These are phyloP conservation scores for Pseudocercospora cruenta DNA, from an alignment of 2,329 filamentous ascomycete genomes.

Conservation along the genomic window DNA sequence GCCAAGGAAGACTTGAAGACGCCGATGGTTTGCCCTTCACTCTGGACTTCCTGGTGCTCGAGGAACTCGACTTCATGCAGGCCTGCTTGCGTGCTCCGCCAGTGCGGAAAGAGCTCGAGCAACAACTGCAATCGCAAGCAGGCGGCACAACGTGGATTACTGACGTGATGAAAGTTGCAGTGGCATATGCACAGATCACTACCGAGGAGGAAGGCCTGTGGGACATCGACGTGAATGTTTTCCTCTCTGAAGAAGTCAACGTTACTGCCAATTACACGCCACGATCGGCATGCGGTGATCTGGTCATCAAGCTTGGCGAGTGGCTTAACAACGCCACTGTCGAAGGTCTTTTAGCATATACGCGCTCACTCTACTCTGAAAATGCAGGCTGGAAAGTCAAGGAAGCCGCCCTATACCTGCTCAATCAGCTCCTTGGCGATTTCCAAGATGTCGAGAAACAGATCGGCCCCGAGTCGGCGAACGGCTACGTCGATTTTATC, in stretches of 20 bases:
- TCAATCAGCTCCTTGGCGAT: slow-evolving; percentile 82
- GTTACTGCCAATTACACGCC: slow-evolving; percentile 96
- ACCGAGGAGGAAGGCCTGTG: slow-evolving; percentile 92
- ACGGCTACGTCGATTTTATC: slow-evolving; percentile 78
- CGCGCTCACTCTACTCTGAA: slow-evolving; percentile 70
- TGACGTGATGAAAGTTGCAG: slow-evolving; percentile 82
- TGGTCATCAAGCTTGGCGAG: slow-evolving; percentile 89
- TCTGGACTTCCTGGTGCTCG: slow-evolving; percentile 87
- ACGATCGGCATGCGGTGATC: slow-evolving; percentile 85
- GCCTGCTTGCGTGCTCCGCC: slow-evolving; percentile 85
- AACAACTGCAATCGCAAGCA: slow-evolving; percentile 66
- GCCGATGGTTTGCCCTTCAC: slow-evolving; percentile 91
- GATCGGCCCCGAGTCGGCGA: slow-evolving; percentile 70
- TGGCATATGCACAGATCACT: slow-evolving; percentile 85
- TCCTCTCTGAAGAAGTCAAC: slow-evolving; percentile 90
- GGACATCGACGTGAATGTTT: slow-evolving; percentile 96
- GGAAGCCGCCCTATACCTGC: slow-evolving; percentile 81
- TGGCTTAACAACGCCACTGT: slow-evolving; percentile 79
- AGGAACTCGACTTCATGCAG: slow-evolving; percentile 94
- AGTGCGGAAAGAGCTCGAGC: slow-evolving; percentile 85
- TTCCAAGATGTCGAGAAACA: slow-evolving; percentile 76
- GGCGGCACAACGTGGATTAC: slow-evolving; percentile 77
- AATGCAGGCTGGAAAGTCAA: slow-evolving; percentile 64
- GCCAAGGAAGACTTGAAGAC: slow-evolving; percentile 86
- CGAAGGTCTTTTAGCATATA: slow-evolving; percentile 77